Conservation (phyloP, 2,329 filamentous ascomycete species). For the Bipolaris zeicola region DNA sequence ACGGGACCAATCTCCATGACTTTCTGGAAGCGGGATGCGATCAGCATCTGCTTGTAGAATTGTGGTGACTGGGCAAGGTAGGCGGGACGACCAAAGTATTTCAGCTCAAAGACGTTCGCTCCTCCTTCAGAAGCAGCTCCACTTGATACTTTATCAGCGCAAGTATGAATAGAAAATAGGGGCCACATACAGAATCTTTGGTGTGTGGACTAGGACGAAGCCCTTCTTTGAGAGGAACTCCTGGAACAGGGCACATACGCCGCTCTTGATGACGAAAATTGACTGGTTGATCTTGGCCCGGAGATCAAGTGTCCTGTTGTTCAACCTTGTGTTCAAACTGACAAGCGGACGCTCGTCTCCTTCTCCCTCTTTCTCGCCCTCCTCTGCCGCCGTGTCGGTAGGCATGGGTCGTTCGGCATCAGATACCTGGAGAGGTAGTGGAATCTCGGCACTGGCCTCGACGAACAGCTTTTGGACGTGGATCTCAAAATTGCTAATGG, state of each 20-base stretch:
- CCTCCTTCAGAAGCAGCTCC: slow-evolving; percentile 92
- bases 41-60: slow-evolving; percentile 87
- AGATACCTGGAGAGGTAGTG: slow-evolving; percentile 64
- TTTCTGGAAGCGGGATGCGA: slow-evolving; percentile 76
- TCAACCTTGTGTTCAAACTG: slow-evolving; percentile 80
- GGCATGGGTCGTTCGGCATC: slow-evolving; percentile 59
- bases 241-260: slow-evolving; percentile 71
- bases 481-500: slow-evolving; percentile 79
- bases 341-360: slow-evolving; percentile 70
- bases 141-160: slow-evolving; percentile 2
- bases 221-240: slow-evolving; percentile 77
- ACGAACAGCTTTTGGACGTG: slow-evolving; percentile 87
- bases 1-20: slow-evolving; percentile 81
- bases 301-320: slow-evolving; percentile 93
- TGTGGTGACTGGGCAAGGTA: slow-evolving; percentile 82
- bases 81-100: slow-evolving; percentile 85
- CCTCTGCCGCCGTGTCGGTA: slow-evolving; percentile 53
- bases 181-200: slow-evolving; percentile 59
- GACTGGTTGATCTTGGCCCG: slow-evolving; percentile 90
- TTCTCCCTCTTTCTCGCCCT: slow-evolving; percentile 58
- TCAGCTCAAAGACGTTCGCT: slow-evolving; percentile 85
- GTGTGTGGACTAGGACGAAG: slow-evolving; percentile 86
- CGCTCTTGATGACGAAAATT: slow-evolving; percentile 73
- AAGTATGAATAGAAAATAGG: background rate
- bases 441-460: slow-evolving; percentile 67